Conservation (phyloP, 768 basidiomycete species). For the Tricholoma sp. region DNA sequence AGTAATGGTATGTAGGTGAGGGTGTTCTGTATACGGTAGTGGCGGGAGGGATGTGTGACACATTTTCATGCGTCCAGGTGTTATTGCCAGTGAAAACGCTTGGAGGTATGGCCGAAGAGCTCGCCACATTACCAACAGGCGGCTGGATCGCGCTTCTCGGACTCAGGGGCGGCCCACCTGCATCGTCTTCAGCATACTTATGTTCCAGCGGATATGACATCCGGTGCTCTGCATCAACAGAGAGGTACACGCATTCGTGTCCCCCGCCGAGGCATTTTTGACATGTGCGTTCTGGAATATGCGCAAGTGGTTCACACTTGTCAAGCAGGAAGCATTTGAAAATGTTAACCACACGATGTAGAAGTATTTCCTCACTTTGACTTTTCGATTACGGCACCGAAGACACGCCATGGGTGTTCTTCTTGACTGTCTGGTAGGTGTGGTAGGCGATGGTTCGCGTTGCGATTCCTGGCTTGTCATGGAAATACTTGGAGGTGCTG, state of each 20-base stretch:
- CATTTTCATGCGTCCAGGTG: neutral
- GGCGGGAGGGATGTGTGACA: neutral
- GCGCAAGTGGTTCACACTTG: constrained; percentile 23
- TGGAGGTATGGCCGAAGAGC: neutral
- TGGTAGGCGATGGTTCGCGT: neutral
- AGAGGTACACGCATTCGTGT: constrained; percentile 36
- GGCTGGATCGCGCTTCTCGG: neutral
- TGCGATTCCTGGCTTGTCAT: neutral
- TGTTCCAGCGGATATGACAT: neutral
- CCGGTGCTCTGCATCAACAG: constrained; percentile 26
- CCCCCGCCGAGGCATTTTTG: constrained; percentile 34
- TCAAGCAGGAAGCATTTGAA: neutral
- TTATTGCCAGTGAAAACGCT: neutral
- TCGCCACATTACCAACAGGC: neutral
- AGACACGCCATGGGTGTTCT: constrained; percentile 51
- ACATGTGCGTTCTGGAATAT: constrained; percentile 26
- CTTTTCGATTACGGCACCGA: constrained; percentile 48
- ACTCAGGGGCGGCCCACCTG: neutral
- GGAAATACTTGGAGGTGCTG: neutral
- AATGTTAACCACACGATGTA: neutral
- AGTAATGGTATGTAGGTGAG: constrained; percentile 2
- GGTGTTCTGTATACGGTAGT: constrained; percentile 2
- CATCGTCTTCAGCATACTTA: neutral
- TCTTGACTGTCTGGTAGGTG: constrained; percentile 17
- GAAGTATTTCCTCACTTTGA: constrained; percentile 45